Conservation (phyloP, 345 rosid species). For the Populus simonii region DNA sequence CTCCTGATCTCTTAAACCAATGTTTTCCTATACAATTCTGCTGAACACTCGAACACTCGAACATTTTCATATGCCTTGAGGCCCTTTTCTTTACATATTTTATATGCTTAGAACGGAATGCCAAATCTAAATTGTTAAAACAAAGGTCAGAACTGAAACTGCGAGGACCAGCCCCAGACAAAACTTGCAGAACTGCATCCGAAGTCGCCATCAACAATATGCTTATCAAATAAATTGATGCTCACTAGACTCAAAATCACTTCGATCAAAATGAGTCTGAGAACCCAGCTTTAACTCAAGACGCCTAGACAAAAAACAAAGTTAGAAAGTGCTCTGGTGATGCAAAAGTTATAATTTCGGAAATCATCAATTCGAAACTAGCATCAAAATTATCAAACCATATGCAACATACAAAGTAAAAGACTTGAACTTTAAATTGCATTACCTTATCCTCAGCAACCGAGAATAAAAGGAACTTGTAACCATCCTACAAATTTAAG, state of each 20-base stretch:
- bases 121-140: conserved; percentile 22
- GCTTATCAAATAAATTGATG: conserved; percentile 4
- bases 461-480: neutral
- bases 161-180: conserved; percentile 38
- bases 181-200: conserved; percentile 49
- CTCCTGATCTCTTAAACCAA: conserved; percentile 9
- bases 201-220: conserved; percentile 41
- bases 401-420: neutral
- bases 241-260: neutral
- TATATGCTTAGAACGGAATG: conserved; percentile 19
- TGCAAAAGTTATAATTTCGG: neutral
- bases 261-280: neutral
- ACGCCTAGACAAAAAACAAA: neutral
- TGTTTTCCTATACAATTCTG: conserved; percentile 15
- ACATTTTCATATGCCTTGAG: conserved; percentile 10
- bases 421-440: neutral
- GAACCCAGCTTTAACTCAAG: neutral
- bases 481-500: neutral
- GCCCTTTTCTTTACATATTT: conserved; percentile 32
- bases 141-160: conserved; percentile 28
- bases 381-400: neutral
- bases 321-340: neutral
- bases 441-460: neutral
- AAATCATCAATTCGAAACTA: neutral
- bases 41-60: conserved; percentile 26